Base-by-base conservation (phyloP, 495 filamentous ascomycete species). In the Trichocladium uniseriatum region DNA sequence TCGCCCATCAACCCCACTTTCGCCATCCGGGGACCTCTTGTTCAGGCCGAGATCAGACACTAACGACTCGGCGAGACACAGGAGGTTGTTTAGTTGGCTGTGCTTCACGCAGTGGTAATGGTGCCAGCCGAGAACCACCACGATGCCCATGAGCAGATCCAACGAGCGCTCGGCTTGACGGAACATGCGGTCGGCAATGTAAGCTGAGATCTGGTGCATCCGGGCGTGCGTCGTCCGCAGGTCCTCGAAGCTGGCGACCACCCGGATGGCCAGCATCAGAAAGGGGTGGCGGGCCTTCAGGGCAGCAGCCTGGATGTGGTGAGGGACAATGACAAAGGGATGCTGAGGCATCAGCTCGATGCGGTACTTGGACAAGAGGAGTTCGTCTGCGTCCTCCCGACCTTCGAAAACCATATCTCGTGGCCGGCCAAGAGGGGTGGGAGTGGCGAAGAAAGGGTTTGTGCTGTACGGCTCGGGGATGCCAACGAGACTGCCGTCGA, bases 111-210 rank as follows among this genome's bases (percentile, higher is more conserved):
- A 70, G 48, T 59, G 71, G 52, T 64, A 68, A 38, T 65, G 67
- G 38, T 67, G 70, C 61, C 65, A 76, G 9, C 72, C 74, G 15
- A 77, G 52, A 38, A 70, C 65, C 2, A 76, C 54, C 10, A 74
- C 53, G 18, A 75, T 62, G 14, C 74, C 71, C 58, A 74, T 67
- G 10, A 78, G 64, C 15, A 74, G 54, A 34, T 79, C 74, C 34
- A 78, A 54, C 21, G 68, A 74, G 15, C 70, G 58, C 37, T 76
- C 69, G 6, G 66, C 65, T 29, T 68, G 64, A 43, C 76, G 48
- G 13, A 76, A 54, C 60, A 79, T 69, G 19, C 64, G 63, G 21
- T 69, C 64, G 19, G 68, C 53, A 41, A 73, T 53, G 34, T 62
- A 57, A 45, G 55, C 62, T 52, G 72, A 68, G 20, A 75, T 53